Evolutionary conservation across 202 grass and related monocot species (phyloP).

Genomic region (Zoysia matrella): DNA sequence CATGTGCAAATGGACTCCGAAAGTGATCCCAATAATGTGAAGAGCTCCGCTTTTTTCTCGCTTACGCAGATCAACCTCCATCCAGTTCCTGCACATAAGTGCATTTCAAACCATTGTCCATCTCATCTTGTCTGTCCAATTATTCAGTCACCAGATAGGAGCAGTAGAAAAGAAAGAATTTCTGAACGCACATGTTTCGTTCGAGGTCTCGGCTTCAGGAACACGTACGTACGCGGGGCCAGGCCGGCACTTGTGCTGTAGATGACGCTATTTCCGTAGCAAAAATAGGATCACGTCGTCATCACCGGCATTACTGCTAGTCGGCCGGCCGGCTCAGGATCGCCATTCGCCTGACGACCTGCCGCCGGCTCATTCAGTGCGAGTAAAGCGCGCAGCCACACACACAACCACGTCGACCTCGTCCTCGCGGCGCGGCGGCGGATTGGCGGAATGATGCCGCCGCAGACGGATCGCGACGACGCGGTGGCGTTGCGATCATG

Average conservation of each 20-base stretch:
- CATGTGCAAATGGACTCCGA: conserved; percentile 41
- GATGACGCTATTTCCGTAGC: background rate
- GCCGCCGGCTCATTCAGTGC: conserved; percentile 36
- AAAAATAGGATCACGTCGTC: conserved; percentile 1
- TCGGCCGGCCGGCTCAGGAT: conserved; percentile 8
- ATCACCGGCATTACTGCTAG: conserved; percentile 22
- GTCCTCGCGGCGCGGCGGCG: too few species aligned
- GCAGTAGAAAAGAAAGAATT: background rate
- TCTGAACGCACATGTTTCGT: background rate
- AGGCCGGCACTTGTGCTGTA: background rate
- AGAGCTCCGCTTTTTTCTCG: background rate
- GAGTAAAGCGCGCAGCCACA: too few species aligned
- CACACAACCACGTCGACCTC: too few species aligned
- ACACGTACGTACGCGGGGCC: background rate
- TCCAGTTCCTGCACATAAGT: background rate
- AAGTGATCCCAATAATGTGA: conserved; percentile 54
- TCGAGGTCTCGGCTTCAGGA: background rate
- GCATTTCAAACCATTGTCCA: background rate
- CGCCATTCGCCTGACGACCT: conserved; percentile 5
- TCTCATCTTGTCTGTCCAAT: background rate
- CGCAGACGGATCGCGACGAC: too few species aligned
- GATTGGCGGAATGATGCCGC: too few species aligned
- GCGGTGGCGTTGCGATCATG: too few species aligned
- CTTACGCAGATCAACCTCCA: background rate
- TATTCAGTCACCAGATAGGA: background rate